Evolutionary conservation across 202 grass and related monocot genomes (phyloP).

Genomic region (Dendrocalamus latiflorus): DNA sequence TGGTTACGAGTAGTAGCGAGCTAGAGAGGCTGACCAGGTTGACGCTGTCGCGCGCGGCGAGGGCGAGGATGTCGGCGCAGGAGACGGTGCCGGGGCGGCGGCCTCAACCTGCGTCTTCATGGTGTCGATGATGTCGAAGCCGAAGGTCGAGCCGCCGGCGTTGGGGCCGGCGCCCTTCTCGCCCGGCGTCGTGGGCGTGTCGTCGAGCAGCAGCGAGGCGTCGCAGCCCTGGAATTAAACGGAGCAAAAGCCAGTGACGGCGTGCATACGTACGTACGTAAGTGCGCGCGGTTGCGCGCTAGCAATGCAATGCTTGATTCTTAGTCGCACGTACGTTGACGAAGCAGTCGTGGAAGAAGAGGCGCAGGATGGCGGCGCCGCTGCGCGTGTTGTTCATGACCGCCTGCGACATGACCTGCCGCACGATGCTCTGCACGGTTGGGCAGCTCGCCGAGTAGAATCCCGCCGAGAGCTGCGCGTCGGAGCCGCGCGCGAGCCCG

Average conservation of each 20-base stretch:
- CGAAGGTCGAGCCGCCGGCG: conserved; percentile 35
- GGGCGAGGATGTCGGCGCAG: conserved; percentile 61
- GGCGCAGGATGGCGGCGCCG: conserved; percentile 70
- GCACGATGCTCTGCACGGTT: conserved; percentile 32
- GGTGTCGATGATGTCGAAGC: conserved; percentile 63
- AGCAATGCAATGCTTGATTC: background rate
- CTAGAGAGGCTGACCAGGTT: conserved; percentile 22
- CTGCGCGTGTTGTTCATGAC: conserved; percentile 33
- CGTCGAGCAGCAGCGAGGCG: conserved; percentile 61
- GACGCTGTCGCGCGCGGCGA: conserved; percentile 49
- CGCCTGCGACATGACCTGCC: conserved; percentile 48
- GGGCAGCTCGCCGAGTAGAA: conserved; percentile 62
- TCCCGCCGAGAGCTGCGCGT: conserved; percentile 45
- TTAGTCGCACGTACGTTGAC: conserved; percentile 43
- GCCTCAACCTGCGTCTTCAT: conserved; percentile 59
- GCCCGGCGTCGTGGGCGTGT: conserved; percentile 41
- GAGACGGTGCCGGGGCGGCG: conserved; percentile 62
- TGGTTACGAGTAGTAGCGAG: background rate
- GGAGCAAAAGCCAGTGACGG: background rate
- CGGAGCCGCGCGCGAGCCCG: background rate
- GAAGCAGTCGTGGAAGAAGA: conserved; percentile 86
- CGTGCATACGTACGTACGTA: too few relatives aligned
- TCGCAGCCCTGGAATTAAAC: conserved; percentile 45
- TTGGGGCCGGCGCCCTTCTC: conserved; percentile 47
- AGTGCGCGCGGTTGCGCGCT: too few relatives aligned